A percentile compares a stretch with the other conserved stretches of the same genome.
phyloP scores from a whole-genome alignment of 768 basidiomycete species.

The Suillus lakei region DNA sequence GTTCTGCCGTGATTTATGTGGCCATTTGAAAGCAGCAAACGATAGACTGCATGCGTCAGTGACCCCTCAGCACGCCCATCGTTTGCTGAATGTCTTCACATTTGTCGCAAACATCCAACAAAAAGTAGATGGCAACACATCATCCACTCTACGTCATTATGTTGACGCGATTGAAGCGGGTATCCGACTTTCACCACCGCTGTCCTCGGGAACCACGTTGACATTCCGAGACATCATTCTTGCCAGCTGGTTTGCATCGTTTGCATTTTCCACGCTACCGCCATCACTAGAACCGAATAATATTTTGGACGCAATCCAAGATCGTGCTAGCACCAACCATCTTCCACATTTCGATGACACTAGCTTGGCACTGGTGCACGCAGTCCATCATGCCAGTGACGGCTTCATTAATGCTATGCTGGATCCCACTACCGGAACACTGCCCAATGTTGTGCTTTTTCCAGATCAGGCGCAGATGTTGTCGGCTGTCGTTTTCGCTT shows the following conservation, averaged over 20 bases:
- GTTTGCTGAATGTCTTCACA: conserved; percentile 50
- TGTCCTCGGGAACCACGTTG: conserved; percentile 20
- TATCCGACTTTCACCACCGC: conserved; percentile 4
- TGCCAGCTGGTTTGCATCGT: conserved; percentile 41
- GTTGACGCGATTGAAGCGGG: conserved; percentile 44
- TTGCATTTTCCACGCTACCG: conserved; percentile 32
- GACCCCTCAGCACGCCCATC: conserved; percentile 40
- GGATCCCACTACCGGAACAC: conserved; percentile 38
- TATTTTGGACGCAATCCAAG: conserved; percentile 23
- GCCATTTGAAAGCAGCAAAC: conserved; percentile 34
- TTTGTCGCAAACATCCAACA: conserved; percentile 44
- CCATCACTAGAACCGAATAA: conserved; percentile 25
- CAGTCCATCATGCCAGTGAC: conserved; percentile 39
- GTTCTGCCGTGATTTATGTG: conserved; percentile 36
- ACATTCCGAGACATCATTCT: conserved; percentile 44
- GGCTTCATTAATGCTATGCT: conserved; percentile 38
- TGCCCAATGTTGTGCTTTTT: conserved; percentile 47
- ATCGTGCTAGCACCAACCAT: conserved; percentile 27
- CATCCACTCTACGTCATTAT: conserved; percentile 41
- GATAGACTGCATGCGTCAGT: conserved; percentile 25
- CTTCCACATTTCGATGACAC: conserved; percentile 33
- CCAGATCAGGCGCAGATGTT: conserved; percentile 45
- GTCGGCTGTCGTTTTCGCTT: conserved; percentile 41
- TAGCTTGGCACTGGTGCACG: conserved; percentile 40
- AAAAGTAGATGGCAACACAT: conserved; percentile 29